These are phyloP conservation scores for Amanita polypyramis DNA, from an alignment of 768 basidiomycete genomes.

Conservation along the genomic window DNA sequence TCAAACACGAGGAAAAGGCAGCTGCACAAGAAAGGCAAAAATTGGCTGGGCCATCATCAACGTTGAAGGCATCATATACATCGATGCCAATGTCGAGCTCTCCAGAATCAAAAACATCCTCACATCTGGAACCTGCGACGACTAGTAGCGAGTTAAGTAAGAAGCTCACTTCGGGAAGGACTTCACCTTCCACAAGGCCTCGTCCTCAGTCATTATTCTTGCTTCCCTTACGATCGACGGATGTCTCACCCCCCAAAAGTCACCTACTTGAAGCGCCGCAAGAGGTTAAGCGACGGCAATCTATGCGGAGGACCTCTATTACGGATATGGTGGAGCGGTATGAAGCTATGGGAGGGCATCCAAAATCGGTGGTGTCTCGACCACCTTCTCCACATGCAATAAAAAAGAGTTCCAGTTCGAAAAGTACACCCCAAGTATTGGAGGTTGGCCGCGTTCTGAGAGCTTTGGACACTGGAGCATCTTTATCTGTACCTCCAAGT, in stretches of 20 bases:
- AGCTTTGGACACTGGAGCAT: constrained; percentile 7
- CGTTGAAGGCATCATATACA: not conserved
- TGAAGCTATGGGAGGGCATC: constrained; percentile 49
- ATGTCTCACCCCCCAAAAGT: constrained; percentile 24
- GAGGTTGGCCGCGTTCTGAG: constrained; percentile 4
- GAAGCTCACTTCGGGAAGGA: not conserved
- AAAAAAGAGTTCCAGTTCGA: constrained; percentile 6
- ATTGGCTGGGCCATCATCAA: not conserved
- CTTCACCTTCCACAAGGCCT: constrained; percentile 15
- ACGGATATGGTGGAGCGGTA: constrained; percentile 80
- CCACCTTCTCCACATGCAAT: constrained; percentile 21
- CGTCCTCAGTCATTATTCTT: constrained; percentile 81
- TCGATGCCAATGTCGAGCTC: not conserved
- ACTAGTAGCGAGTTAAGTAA: not conserved
- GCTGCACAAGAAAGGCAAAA: not conserved
- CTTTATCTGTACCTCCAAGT: not conserved
- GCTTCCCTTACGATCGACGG: constrained; percentile 46
- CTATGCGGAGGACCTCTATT: constrained; percentile 61
- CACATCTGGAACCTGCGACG: not conserved
- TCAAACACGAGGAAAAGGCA: constrained; percentile 8
- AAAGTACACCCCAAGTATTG: not conserved
- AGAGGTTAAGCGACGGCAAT: constrained; percentile 29
- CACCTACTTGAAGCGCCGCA: constrained; percentile 36
- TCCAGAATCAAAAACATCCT: not conserved
- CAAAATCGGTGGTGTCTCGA: constrained; percentile 17